Base-by-base conservation (phyloP, 306 rosid species). In the Arachis hypogaea region DNA sequence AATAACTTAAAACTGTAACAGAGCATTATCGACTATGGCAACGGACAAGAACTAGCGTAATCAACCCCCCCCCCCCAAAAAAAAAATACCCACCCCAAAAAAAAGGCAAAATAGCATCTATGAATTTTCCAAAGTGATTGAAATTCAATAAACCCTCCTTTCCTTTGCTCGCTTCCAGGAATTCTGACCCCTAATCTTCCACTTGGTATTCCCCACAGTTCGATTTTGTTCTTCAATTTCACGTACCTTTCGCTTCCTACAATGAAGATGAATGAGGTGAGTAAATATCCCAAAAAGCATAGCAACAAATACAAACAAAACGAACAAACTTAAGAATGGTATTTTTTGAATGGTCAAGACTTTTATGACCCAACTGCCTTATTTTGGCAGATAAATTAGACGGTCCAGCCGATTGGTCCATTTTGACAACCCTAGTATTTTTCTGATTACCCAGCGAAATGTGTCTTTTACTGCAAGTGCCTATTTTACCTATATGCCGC, bases 241-340 rank as follows among this genome's bases (percentile, higher is more conserved):
- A 61, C 56, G 80, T 54, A 94, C 92, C 89, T 88, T 89, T 56
- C 95, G 89, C 73, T 89, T 89, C 83, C 97, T 94, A 67, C 59
- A 14, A 76, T 56, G 76, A 30, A 11, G 57, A 64, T 11, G 33
- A 72, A 78, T 14, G 10, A 50, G 38, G 63, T 51, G 22, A 36
- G 76, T 75, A 8, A 36, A 29, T 74, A 67, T 51, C 55, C 40
- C 4, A 55, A 11, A 56, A 70, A 30, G 30, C 66, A 7, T 30
- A 5, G 41, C 36, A 71, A 52, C 7, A 6, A 57, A 6, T 43
- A 43, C 2, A 7, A 43, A 43, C 46, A 6, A 69, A 44, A 59
- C 3, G 69, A 38, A 42, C 58, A 56, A 63, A 49, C 45, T 11
- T 22, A 10, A 38, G 47, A 9, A 50, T 11, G 30, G 9, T 6